Percentiles rank a stretch among this genome's conserved stretches.
Conservation (phyloP, 176 grass and related monocot genomes). For the Pharus latifolius region DNA sequence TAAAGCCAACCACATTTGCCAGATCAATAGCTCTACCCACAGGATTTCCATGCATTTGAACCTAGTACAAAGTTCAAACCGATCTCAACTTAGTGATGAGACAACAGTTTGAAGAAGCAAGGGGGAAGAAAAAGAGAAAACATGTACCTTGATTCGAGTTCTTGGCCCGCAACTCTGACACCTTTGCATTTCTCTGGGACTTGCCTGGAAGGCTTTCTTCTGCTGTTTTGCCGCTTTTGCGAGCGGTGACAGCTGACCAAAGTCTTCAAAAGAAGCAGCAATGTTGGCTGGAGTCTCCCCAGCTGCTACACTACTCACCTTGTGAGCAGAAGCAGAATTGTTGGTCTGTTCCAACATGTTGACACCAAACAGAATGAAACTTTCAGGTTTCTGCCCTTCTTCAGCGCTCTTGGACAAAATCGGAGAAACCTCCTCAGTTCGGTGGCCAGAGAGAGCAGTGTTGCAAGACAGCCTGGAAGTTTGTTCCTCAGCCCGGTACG, state of each 20-base stretch:
- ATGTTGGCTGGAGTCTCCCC: constrained; percentile 1
- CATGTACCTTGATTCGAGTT: constrained; percentile 32
- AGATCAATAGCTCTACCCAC: constrained; percentile 77
- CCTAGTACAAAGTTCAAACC: constrained; percentile 42
- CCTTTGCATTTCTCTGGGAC: constrained; percentile 50
- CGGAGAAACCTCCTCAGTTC: constrained; percentile 16
- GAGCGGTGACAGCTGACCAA: constrained; percentile 27
- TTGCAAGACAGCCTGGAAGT: constrained; percentile 27
- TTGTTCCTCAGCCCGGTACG: constrained; percentile 20
- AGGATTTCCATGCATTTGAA: constrained; percentile 89
- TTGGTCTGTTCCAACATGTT: constrained; percentile 28
- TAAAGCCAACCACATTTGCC: constrained; percentile 46
- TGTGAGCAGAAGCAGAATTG: background rate
- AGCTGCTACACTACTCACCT: background rate
- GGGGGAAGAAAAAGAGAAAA: background rate
- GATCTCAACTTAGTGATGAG: background rate
- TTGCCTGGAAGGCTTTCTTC: constrained; percentile 14
- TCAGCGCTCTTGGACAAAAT: constrained; percentile 9
- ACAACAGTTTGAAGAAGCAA: background rate
- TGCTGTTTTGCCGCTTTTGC: constrained; percentile 33
- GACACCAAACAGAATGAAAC: constrained; percentile 53
- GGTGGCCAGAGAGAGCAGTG: constrained; percentile 11
- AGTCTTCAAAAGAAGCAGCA: constrained; percentile 32
- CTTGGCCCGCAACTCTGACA: constrained; percentile 17
- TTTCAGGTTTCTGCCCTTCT: constrained; percentile 21